Base-by-base conservation (phyloP, 495 filamentous ascomycete species). In the Aspergillus conjunctus region DNA sequence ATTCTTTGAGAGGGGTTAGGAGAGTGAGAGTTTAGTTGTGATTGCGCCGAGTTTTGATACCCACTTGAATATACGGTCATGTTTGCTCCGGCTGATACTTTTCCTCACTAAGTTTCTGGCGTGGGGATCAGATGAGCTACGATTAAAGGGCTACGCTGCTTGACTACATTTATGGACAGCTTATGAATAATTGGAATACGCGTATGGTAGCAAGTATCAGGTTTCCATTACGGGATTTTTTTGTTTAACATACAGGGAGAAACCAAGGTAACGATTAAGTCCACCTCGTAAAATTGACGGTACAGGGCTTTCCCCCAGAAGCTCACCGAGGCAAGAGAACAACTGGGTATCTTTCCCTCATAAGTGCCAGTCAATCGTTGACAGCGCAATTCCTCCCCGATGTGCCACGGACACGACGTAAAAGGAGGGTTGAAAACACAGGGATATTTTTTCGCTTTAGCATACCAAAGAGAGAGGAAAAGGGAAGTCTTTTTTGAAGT, bases 341-440 rank as follows among this genome's bases (percentile, higher is more conserved):
- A 75, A 78, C 81, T 76, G 81, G 77, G 85, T 94, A 91, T 96
- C 92, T 96, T 96, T 96, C 92, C 92, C 91, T 96, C 92, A 88
- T 96, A 81, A 94, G 91, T 85, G 85, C 86, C 78, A 76, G 83
- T 81, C 81, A 87, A 83, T 83, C 66, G 65, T 78, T 79, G 74
- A 68, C 73, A 66, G 71, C 67, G 71, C 73, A 71, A 78, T 78
- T 72, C 74, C 74, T 76, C 74, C 72, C 71, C 67, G 71, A 71
- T 74, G 70, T 65, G 66, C 54, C 65, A 66, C 58, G 53, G 55
- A 52, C 57, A 65, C 61, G 59, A 61, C 63, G 58, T 60, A 68
- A 64, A 46, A 66, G 59, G 52, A 54, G 37, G 51, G 57, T 33
- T 60, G 49, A 56, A 63, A 22, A 43, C 49, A 59, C 17, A 61